Conservation (phyloP, 1,284 basidiomycete species). For the Pyrrhoderma lamaoense region DNA sequence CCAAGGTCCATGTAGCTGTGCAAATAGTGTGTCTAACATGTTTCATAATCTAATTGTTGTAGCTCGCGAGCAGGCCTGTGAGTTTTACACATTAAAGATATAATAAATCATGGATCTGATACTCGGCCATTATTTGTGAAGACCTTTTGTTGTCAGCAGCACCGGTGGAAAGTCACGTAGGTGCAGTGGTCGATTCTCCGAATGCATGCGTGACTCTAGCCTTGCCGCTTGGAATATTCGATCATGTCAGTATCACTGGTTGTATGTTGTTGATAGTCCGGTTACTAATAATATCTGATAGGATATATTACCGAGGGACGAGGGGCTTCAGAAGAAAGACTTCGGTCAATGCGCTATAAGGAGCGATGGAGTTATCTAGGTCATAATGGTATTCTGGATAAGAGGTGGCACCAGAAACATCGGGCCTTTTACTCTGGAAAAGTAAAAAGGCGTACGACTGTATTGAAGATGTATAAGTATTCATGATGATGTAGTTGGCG, state of each 20-base stretch:
- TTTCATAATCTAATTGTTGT: too few species aligned
- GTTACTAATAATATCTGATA: slow-evolving; percentile 21
- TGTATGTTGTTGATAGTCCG: neutral
- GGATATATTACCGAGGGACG: slow-evolving; percentile 58
- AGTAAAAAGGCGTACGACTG: too few species aligned
- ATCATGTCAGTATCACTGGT: slow-evolving; percentile 41
- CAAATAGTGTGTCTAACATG: too few species aligned
- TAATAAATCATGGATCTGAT: neutral
- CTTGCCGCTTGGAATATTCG: slow-evolving; percentile 66
- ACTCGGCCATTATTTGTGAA: too few species aligned
- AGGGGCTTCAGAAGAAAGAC: slow-evolving; percentile 49
- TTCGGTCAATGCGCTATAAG: slow-evolving; percentile 62
- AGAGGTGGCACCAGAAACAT: too few species aligned
- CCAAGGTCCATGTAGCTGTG: slow-evolving; percentile 12
- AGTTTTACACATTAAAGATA: too few species aligned
- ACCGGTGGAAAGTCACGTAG: slow-evolving; percentile 70
- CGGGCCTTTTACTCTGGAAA: too few species aligned
- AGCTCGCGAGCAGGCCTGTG: slow-evolving; percentile 70
- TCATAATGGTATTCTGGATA: too few species aligned
- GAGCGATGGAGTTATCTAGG: slow-evolving; percentile 45
- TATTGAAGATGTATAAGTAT: too few species aligned
- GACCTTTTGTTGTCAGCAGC: slow-evolving; percentile 71
- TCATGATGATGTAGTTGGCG: too few species aligned
- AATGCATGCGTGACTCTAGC: slow-evolving; percentile 73
- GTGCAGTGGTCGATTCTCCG: slow-evolving; percentile 68